Conservation (phyloP, 2,329 filamentous ascomycete genomes). For the Lecanoromycetidae sp. region DNA sequence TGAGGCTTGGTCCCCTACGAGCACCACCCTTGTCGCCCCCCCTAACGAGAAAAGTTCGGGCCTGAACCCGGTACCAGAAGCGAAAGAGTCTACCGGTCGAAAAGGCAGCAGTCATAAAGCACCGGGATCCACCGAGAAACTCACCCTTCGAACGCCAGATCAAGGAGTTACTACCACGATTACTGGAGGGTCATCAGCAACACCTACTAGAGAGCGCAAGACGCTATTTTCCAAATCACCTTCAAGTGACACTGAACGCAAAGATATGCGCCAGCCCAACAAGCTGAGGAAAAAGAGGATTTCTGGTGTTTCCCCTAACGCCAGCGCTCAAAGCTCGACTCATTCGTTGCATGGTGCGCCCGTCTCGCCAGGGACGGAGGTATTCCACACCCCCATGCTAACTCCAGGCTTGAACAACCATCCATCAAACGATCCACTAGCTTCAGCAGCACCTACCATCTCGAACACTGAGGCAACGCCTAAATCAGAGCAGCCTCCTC, state of each 20-base stretch:
- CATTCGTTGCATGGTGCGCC: constrained; percentile 50
- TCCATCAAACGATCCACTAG: constrained; percentile 21
- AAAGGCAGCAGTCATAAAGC: constrained; percentile 4
- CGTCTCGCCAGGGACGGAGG: constrained; percentile 22
- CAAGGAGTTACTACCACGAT: constrained; percentile 12
- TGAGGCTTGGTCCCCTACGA: constrained; percentile 4
- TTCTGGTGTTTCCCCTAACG: constrained; percentile 60
- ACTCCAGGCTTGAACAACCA: constrained; percentile 25
- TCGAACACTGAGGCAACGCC: constrained; percentile 24
- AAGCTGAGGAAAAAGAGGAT: constrained; percentile 77
- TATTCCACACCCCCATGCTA: constrained; percentile 24
- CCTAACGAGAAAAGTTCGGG: constrained; percentile 4
- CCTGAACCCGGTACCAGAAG: constrained; percentile 4
- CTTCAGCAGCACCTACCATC: constrained; percentile 24
- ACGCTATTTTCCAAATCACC: constrained; percentile 54
- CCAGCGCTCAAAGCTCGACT: constrained; percentile 82
- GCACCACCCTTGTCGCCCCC: neutral
- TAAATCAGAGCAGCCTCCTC: constrained; percentile 21
- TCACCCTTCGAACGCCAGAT: constrained; percentile 12
- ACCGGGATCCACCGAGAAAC: constrained; percentile 10
- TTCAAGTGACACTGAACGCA: constrained; percentile 46
- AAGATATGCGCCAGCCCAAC: constrained; percentile 59
- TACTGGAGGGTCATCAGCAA: constrained; percentile 26
- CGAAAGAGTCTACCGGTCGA: neutral
- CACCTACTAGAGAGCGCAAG: constrained; percentile 53